phyloP scores from a whole-genome alignment of 441 rosid species.

The Pelargonium myrrhifolium region DNA sequence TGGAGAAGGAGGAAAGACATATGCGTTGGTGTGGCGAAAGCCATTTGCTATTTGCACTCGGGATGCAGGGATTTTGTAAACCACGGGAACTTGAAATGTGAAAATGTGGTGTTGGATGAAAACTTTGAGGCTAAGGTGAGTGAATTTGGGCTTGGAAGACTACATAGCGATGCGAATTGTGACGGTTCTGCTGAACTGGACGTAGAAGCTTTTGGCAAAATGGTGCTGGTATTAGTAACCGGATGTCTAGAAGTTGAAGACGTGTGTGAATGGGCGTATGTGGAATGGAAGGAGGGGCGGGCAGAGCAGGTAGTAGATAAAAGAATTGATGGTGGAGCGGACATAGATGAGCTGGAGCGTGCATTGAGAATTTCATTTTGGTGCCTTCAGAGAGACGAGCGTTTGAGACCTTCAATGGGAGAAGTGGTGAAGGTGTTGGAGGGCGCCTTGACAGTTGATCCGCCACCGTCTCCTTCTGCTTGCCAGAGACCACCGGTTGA shows the following conservation, averaged over 20 bases:
- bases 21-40: slow-evolving; percentile 54
- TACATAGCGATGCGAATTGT: slow-evolving; percentile 12
- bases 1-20: slow-evolving; percentile 61
- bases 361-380: slow-evolving; percentile 60
- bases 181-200: slow-evolving; percentile 50
- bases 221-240: slow-evolving; percentile 39
- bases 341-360: slow-evolving; percentile 45
- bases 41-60: slow-evolving; percentile 59
- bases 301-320: slow-evolving; percentile 42
- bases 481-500: slow-evolving; percentile 22
- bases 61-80: slow-evolving; percentile 67
- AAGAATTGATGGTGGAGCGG: slow-evolving; percentile 31
- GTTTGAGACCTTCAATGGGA: slow-evolving; percentile 66
- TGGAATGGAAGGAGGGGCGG: slow-evolving; percentile 48
- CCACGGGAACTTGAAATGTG: slow-evolving; percentile 72
- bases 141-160: slow-evolving; percentile 42
- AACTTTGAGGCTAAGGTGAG: slow-evolving; percentile 55
- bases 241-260: slow-evolving; percentile 37
- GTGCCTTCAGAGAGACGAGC: slow-evolving; percentile 64
- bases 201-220: slow-evolving; percentile 60
- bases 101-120: slow-evolving; percentile 54
- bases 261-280: slow-evolving; percentile 37
- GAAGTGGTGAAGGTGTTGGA: slow-evolving; percentile 73
- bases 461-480: slow-evolving; percentile 53
- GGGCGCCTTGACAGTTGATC: slow-evolving; percentile 64